Conservation (phyloP, 2,329 filamentous ascomycete species). For the Aspergillus oerlinghausenensis region DNA sequence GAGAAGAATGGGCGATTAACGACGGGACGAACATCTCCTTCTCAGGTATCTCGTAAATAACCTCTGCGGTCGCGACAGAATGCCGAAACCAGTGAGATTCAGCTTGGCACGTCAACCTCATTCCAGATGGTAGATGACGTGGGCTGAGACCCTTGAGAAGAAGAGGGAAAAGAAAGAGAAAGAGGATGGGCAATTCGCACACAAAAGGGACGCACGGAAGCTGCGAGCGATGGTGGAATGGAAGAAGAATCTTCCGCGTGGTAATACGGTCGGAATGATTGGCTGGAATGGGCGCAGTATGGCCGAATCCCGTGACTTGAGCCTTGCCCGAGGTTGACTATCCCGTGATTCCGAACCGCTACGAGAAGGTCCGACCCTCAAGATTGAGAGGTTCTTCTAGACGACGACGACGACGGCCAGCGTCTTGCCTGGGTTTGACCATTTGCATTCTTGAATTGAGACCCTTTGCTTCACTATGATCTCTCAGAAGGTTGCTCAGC, state of each 20-base stretch:
- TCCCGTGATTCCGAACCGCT: conserved; percentile 34
- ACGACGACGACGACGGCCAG: conserved; percentile 12
- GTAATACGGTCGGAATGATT: conserved; percentile 34
- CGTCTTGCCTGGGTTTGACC: conserved; percentile 8
- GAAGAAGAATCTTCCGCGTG: conserved; percentile 35
- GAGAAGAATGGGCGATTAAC: conserved; percentile 48
- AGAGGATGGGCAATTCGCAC: conserved; percentile 14
- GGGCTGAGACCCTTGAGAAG: conserved; percentile 36
- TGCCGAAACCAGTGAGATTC: conserved; percentile 40
- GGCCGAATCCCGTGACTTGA: conserved; percentile 31
- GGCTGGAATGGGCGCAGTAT: conserved; percentile 14
- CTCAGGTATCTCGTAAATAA: conserved; percentile 33
- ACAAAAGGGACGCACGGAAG: conserved; percentile 8
- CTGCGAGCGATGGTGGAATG: conserved; percentile 13
- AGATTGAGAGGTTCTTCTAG: conserved; percentile 13
- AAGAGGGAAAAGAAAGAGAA: conserved; percentile 15
- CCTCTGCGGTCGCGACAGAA: conserved; percentile 43
- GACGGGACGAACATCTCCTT: conserved; percentile 39
- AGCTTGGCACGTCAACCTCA: conserved; percentile 37
- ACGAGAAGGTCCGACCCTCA: conserved; percentile 22
- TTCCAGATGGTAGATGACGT: conserved; percentile 35
- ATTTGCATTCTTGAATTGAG: conserved; percentile 3
- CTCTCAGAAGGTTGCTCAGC: conserved; percentile 45
- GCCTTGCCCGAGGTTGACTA: conserved; percentile 38
- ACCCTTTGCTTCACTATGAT: conserved; percentile 35